Evolutionary conservation across 805 yeast species (phyloP).

Genomic region (Yarrowia osloensis): DNA sequence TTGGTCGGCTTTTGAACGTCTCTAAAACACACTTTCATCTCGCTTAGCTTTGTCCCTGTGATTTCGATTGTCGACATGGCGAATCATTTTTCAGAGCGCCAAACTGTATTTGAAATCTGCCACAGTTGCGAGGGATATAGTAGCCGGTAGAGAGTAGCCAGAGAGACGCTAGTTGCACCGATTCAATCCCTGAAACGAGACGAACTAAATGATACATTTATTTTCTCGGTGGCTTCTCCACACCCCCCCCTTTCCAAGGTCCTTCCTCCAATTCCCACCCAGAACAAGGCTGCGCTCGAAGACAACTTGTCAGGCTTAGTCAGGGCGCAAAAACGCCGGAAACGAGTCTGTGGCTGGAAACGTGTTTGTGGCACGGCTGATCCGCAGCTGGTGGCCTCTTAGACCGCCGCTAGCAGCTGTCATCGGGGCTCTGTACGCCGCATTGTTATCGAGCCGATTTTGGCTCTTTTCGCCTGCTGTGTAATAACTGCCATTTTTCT

Average conservation of each 20-base stretch:
- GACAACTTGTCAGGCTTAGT: no score
- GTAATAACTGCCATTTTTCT: neutral
- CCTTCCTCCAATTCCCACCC: no score
- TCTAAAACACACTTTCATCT: slow-evolving; percentile 1
- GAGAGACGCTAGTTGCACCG: neutral
- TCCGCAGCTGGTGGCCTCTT: no score
- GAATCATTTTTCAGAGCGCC: neutral
- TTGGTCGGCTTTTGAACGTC: neutral
- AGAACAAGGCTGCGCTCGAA: no score
- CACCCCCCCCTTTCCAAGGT: no score
- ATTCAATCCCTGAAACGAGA: neutral
- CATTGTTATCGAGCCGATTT: neutral
- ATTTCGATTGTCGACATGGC: neutral
- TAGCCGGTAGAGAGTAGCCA: neutral
- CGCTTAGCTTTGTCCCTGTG: slow-evolving; percentile 1
- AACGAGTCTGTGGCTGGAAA: no score
- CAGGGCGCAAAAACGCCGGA: no score
- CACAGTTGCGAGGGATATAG: no score
- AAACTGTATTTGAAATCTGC: neutral
- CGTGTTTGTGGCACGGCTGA: no score
- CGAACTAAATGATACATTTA: neutral
- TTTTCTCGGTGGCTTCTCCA: neutral
- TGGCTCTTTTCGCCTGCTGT: neutral
- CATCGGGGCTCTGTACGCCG: no score
- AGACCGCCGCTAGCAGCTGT: no score